Evolutionary conservation across 225 moss, liverwort and hornwort genomes (phyloP), one percentile per base, ranked within the genome.

Genomic region (Asterella californica): DNA sequence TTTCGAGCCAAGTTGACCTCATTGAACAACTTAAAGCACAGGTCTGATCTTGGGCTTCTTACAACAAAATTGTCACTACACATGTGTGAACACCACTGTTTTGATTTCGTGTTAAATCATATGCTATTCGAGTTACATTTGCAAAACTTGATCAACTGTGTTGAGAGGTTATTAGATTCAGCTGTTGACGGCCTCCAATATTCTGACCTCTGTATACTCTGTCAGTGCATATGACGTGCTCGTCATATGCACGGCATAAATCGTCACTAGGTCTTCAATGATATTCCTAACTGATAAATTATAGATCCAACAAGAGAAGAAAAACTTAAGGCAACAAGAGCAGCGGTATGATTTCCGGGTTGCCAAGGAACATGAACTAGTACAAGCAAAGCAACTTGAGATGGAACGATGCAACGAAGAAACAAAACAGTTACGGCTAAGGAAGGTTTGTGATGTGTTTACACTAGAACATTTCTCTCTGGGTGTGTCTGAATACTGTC

Each of bases 1-100:
- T 88, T 37, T 72, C 86, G 61, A 87, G 85, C 74, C 94, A 90
- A 83, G 36, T 79, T 65, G 83, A 87, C 75, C 64, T 94, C 15
- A 83, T 88, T 36, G 86, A 92, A 36, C 87, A 94, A 25, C 91
- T 94, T 75, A 89, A 80, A 74, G 47, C 79, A 79, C 90, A 94
- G 88, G 94, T 94, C 45, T 18, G 61, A 66, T 75, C 32, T 15
- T 19, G 17, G 0, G 5, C 57, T 57, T 4, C 42, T n/a, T 42
- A 42, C 4, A 42, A 42, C 7, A 42, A 42, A 42, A 42, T 42
- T 42, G 7, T 42, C 42, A 2, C 7, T 42, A 42, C 42, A 42
- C 42, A 42, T 42, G 7, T 42, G 7, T 42, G 7, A 42, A 42
- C 7, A 42, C 7, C 7, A 7, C 42, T 42, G 7, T 42, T 42